Evolutionary conservation across 805 yeast genomes (phyloP), one percentile per base, ranked within the genome.

Genomic region (Saturnispora galanensis): DNA sequence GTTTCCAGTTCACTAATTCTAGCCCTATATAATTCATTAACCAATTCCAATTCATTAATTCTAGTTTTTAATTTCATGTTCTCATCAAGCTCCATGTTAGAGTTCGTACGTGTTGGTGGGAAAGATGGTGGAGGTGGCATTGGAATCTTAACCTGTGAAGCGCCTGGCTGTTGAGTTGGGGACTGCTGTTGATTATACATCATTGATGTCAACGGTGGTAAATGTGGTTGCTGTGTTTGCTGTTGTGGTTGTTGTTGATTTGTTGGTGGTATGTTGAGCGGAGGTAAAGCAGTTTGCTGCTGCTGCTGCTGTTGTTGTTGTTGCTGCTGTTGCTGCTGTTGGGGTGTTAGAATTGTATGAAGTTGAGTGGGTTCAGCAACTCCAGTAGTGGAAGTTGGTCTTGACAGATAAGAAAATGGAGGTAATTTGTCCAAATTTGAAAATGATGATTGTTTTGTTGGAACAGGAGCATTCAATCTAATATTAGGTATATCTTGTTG

Each of bases 31-130:
- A 90, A 66, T 58, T 89, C 97, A 55, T 88, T 89, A 35, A 90
- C 95, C 36, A 89, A 69, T 60, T 90, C 97, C 49, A 90, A 71
- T 60, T 90, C 97, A 10, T 84, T 77, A 17, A 89, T 85, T 47
- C 94, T 71, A 0, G 96, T 85, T 51, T 77, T 76, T 50, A 89
- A 65, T 43, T 62, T 67, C 28, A 59, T 60, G 33, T 48, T 47
- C 15, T 44, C 46, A 28, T 37, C 44, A n/a, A 17, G 17, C 6
- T 21, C n/a, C 11, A 31, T 42, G 41, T 26, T 26, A 26, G 40
- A 31, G 10, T 31, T 37, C 10, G 40, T 31, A 16, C 40, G 31
- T 32, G 18, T 37, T 13, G 35, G 10, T 30, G 13, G 21, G 8
- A 35, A n/a, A 31, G 28, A n/a, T n/a, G 10, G 39, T 8, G 30